A percentile compares a stretch with the other conserved stretches of the same genome.
Evolutionary conservation across 1,284 basidiomycete genomes (phyloP).

Genomic region (Pascua guehoae): DNA sequence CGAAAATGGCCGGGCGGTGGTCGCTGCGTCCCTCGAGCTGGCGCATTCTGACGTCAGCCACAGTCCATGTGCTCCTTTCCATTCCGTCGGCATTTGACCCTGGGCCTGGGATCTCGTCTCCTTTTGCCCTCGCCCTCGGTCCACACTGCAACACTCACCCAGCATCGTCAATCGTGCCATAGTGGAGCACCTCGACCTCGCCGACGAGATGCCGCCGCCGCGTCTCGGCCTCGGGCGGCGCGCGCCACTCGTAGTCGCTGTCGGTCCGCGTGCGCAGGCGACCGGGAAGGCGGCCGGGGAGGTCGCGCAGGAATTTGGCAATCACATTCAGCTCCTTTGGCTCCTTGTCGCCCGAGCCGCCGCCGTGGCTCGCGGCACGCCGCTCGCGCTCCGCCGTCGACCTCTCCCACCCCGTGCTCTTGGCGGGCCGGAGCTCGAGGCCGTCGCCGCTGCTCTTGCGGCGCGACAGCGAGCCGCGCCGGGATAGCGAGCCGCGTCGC

Average conservation of each 20-base stretch:
- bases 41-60: slow-evolving; percentile 29
- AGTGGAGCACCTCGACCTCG: slow-evolving; percentile 47
- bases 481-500: too few species aligned
- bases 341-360: background rate
- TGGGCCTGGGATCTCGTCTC: background rate
- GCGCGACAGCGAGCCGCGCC: too few species aligned
- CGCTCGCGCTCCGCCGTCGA: too few species aligned
- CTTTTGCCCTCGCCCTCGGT: background rate
- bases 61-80: too few species aligned
- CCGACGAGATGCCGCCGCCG: slow-evolving; percentile 32
- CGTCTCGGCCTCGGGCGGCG: background rate
- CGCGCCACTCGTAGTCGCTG: background rate
- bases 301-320: slow-evolving; percentile 32
- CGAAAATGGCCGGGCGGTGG: slow-evolving; percentile 48
- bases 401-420: too few species aligned
- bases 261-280: slow-evolving; percentile 11
- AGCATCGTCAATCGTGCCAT: slow-evolving; percentile 48
- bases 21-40: slow-evolving; percentile 45
- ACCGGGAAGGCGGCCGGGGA: slow-evolving; percentile 36
- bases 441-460: too few species aligned
- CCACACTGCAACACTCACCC: slow-evolving; percentile 19
- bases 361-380: too few species aligned
- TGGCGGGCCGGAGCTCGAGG: too few species aligned
- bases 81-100: background rate
- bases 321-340: slow-evolving; percentile 12